Percentiles rank a stretch among this genome's conserved stretches.
phyloP scores from a whole-genome alignment of 805 yeast species.

The Myxozyma melibiosi region DNA sequence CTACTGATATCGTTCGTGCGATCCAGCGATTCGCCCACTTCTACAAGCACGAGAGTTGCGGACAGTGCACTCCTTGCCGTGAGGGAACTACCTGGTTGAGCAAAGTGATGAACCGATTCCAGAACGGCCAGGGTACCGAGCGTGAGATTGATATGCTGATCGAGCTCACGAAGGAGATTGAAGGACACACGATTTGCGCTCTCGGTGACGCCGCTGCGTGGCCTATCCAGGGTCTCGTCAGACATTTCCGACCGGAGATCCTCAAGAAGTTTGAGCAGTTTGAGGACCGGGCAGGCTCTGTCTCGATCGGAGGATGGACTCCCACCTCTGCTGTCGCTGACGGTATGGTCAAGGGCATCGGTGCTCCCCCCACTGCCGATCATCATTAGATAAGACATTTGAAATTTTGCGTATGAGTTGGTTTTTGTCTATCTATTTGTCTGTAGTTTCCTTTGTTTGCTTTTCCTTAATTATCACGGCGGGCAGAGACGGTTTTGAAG shows the following conservation, averaged over 20 bases:
- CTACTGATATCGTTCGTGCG: constrained; percentile 80
- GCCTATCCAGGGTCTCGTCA: constrained; percentile 89
- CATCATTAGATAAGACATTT: neutral
- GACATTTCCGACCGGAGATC: constrained; percentile 81
- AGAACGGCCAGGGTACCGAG: constrained; percentile 74
- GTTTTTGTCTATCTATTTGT: neutral
- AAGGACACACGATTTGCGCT: constrained; percentile 91
- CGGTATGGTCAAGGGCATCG: constrained; percentile 60
- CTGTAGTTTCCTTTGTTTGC: neutral
- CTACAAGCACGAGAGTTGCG: constrained; percentile 91
- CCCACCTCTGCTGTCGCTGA: constrained; percentile 58
- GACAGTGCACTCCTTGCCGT: constrained; percentile 93
- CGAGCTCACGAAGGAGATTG: constrained; percentile 83
- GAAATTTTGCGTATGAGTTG: neutral
- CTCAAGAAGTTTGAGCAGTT: constrained; percentile 72
- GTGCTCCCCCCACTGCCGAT: constrained; percentile 38
- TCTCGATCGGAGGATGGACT: constrained; percentile 79
- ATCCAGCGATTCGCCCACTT: constrained; percentile 83
- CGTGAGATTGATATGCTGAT: constrained; percentile 82
- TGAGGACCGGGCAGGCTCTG: constrained; percentile 52
- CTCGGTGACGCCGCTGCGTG: constrained; percentile 92
- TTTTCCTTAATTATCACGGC: too few species aligned
- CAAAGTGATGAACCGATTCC: constrained; percentile 82
- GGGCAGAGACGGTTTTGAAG: too few species aligned
- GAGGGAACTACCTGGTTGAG: constrained; percentile 88